Percentiles rank a stretch among this genome's conserved stretches.
Conservation (phyloP, 768 basidiomycete species). For the Agrocybe pediades region DNA sequence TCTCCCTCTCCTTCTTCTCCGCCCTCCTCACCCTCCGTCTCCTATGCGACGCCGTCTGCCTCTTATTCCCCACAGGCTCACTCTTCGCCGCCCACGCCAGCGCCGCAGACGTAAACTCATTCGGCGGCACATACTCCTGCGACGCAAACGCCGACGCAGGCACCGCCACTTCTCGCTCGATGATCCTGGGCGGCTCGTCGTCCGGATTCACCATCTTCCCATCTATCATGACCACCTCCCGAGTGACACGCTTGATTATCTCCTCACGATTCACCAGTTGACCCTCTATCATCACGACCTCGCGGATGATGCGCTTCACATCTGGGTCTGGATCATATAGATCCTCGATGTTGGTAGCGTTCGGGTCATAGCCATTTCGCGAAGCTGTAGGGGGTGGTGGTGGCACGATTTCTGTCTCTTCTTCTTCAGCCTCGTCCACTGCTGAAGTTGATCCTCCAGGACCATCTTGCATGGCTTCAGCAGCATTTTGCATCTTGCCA, state of each 20-base stretch:
- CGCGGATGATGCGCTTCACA: slow-evolving; percentile 12
- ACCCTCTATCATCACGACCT: slow-evolving; percentile 18
- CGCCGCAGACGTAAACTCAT: neutral
- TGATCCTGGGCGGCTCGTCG: neutral
- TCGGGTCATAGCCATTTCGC: neutral
- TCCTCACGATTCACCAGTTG: slow-evolving; percentile 12
- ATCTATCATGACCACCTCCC: slow-evolving; percentile 2
- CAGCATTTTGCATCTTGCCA: neutral
- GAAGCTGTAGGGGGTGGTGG: neutral
- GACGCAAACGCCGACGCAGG: neutral
- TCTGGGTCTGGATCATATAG: neutral
- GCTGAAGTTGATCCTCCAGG: neutral
- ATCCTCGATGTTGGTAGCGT: neutral
- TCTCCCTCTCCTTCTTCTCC: slow-evolving; percentile 10
- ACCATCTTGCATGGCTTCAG: neutral
- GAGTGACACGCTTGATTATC: slow-evolving; percentile 4
- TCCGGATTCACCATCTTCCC: neutral
- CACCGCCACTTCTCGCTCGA: neutral
- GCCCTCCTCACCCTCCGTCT: slow-evolving; percentile 14
- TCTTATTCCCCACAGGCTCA: neutral
- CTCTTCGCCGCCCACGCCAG: neutral
- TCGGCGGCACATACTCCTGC: neutral
- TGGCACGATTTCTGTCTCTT: neutral
- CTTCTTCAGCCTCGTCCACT: neutral
- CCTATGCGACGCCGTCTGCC: slow-evolving; percentile 1